A percentile compares a stretch with the other conserved stretches of the same genome.
These are phyloP conservation scores for Epichloe sylvatica DNA, from an alignment of 2,329 filamentous ascomycete species.

Conservation along the genomic window DNA sequence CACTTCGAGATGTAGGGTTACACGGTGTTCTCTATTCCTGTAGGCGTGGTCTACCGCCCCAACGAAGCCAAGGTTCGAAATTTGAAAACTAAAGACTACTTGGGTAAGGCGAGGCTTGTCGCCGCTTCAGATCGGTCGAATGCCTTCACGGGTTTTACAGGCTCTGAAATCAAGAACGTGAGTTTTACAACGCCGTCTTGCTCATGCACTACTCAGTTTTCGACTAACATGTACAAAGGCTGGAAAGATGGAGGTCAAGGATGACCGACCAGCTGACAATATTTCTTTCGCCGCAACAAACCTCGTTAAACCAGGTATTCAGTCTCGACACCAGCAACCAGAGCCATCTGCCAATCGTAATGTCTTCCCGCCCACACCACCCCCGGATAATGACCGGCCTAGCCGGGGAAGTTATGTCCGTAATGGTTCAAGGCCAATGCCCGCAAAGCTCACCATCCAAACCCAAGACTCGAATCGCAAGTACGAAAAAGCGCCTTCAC, in stretches of 20 bases:
- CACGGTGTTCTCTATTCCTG: conserved; percentile 95
- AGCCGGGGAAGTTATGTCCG: conserved; percentile 47
- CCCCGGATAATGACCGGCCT: conserved; percentile 70
- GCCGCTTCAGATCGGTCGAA: conserved; percentile 72
- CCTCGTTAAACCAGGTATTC: conserved; percentile 73
- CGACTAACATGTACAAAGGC: conserved; percentile 24
- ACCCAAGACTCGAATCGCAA: conserved; percentile 36
- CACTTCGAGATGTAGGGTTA: conserved; percentile 54
- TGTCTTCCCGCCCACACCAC: conserved; percentile 94
- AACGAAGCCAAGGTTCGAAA: conserved; percentile 98
- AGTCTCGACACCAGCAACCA: conserved; percentile 70
- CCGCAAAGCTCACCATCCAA: conserved; percentile 50
- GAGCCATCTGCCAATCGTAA: conserved; percentile 68
- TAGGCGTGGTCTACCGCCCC: conserved; percentile 86
- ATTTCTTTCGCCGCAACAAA: conserved; percentile 89
- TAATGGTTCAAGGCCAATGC: conserved; percentile 45
- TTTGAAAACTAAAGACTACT: conserved; percentile 91
- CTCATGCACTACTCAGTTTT: background rate
- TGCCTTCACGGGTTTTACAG: conserved; percentile 69
- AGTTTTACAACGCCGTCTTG: conserved; percentile 12
- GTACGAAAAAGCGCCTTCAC: conserved; percentile 41
- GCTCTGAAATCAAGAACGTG: conserved; percentile 64
- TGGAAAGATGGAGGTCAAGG: conserved; percentile 42
- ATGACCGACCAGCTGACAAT: conserved; percentile 70
- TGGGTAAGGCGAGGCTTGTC: conserved; percentile 88